phyloP scores from a whole-genome alignment of 148 eudicot species.

The Agrostemma githago region DNA sequence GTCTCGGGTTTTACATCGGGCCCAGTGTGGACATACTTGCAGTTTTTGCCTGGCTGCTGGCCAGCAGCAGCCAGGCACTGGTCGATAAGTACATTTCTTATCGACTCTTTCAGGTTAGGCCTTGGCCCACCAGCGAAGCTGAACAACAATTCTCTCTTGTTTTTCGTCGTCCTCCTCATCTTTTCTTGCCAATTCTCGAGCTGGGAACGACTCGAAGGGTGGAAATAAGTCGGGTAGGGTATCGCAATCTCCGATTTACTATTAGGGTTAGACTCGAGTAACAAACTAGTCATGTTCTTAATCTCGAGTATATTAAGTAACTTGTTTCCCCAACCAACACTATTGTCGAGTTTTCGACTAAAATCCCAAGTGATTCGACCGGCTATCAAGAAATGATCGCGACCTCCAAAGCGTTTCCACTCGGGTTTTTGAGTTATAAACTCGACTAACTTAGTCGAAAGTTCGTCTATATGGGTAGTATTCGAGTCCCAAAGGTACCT shows the following conservation, averaged over 20 bases:
- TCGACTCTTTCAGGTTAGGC: slow-evolving; percentile 32
- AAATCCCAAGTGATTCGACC: slow-evolving; percentile 75
- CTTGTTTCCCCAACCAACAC: slow-evolving; percentile 48
- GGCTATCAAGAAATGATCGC: slow-evolving; percentile 60
- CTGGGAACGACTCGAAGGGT: slow-evolving; percentile 48
- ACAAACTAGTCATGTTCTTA: slow-evolving; percentile 51
- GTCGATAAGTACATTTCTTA: slow-evolving; percentile 42
- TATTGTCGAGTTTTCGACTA: slow-evolving; percentile 33
- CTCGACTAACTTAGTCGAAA: slow-evolving; percentile 32
- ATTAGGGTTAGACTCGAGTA: slow-evolving; percentile 71
- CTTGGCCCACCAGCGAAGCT: slow-evolving; percentile 54
- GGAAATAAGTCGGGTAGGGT: slow-evolving; percentile 81
- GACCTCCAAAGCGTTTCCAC: slow-evolving; percentile 52
- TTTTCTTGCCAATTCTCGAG: slow-evolving; percentile 47
- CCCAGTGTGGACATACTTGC: slow-evolving; percentile 39
- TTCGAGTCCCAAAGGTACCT: slow-evolving; percentile 37
- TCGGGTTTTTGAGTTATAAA: slow-evolving; percentile 46
- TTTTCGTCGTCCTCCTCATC: slow-evolving; percentile 25
- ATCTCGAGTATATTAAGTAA: slow-evolving; percentile 51
- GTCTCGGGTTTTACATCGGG: slow-evolving; percentile 27
- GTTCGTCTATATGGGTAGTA: slow-evolving; percentile 32
- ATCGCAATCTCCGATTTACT: slow-evolving; percentile 55
- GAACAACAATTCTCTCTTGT: slow-evolving; percentile 24
- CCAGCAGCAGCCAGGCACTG: slow-evolving; percentile 38
- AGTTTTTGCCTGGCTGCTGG: slow-evolving; percentile 14